Conservation (phyloP, 2,329 filamentous ascomycete species). For the Gliomastix tumulicola region DNA sequence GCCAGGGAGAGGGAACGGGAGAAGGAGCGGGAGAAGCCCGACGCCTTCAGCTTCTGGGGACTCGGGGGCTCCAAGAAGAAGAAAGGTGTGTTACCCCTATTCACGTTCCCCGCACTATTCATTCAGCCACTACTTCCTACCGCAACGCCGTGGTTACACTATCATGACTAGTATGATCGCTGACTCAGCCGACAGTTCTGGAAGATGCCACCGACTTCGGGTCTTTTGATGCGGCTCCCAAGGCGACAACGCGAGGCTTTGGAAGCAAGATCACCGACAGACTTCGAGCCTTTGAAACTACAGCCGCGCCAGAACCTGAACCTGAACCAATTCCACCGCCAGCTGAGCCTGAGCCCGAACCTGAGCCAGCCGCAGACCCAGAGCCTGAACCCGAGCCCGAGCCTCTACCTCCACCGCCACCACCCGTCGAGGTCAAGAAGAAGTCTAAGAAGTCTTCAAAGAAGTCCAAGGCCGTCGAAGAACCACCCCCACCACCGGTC, state of each 20-base stretch:
- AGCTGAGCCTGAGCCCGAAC: conserved; percentile 13
- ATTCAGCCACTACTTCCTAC: too few relatives aligned
- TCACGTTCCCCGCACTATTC: conserved; percentile 1
- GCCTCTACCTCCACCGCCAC: too few relatives aligned
- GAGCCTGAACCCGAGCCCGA: too few relatives aligned
- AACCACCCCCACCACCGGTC: too few relatives aligned
- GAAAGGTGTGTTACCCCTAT: conserved; percentile 29
- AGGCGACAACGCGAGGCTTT: conserved; percentile 37
- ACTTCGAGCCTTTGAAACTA: conserved; percentile 47
- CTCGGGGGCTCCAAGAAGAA: conserved; percentile 35
- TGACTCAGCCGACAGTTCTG: conserved; percentile 40
- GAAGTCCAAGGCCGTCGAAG: too few relatives aligned
- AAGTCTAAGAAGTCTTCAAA: conserved; percentile 28
- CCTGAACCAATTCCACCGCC: conserved; percentile 11
- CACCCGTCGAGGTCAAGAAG: too few relatives aligned
- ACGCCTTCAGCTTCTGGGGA: conserved; percentile 53
- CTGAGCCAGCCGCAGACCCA: conserved; percentile 9
- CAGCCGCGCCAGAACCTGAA: conserved; percentile 14
- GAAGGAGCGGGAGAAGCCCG: too few relatives aligned
- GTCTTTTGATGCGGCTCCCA: conserved; percentile 30
- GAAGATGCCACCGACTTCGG: conserved; percentile 34
- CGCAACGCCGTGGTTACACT: too few relatives aligned
- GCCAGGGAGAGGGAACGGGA: too few relatives aligned
- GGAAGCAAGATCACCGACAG: conserved; percentile 48
- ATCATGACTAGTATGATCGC: conserved; percentile 28